A percentile compares a stretch with the other conserved stretches of the same genome.
These are phyloP conservation scores for Blastobotrys malaysiensis DNA, from an alignment of 1,139 yeast species.

Conservation along the genomic window DNA sequence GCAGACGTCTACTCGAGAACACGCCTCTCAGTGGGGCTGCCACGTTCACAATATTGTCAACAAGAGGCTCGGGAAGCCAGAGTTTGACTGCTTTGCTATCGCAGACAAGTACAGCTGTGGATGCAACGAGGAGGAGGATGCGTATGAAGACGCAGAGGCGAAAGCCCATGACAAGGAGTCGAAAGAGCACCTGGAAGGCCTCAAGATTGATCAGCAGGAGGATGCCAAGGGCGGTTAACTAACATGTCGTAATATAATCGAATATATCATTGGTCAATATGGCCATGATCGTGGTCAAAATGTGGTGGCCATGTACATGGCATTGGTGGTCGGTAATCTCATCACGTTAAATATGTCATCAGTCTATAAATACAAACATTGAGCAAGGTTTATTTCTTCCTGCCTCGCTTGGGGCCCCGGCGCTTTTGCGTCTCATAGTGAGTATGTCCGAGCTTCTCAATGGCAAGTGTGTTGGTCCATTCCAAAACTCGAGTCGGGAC, in stretches of 20 bases:
- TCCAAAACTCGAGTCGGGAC: conserved; percentile 22
- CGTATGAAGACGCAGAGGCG: conserved; percentile 30
- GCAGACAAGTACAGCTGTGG: conserved; percentile 95
- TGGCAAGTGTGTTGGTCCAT: conserved; percentile 29
- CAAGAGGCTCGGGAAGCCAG: conserved; percentile 58
- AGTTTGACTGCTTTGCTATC: conserved; percentile 78
- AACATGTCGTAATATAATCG: too few relatives aligned
- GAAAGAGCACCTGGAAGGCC: conserved; percentile 5
- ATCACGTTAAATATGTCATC: neutral
- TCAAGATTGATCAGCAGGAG: conserved; percentile 12
- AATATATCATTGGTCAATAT: too few relatives aligned
- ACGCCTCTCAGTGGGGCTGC: conserved; percentile 96
- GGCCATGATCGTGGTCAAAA: too few relatives aligned
- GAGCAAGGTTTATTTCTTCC: neutral
- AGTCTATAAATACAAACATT: neutral
- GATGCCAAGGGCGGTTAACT: conserved; percentile 12
- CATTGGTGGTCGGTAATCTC: neutral
- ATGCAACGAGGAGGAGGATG: conserved; percentile 70
- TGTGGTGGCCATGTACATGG: too few relatives aligned
- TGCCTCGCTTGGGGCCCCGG: conserved; percentile 13
- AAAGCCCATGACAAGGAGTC: neutral
- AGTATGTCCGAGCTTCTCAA: conserved; percentile 23
- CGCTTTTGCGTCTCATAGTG: conserved; percentile 23
- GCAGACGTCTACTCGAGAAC: conserved; percentile 67
- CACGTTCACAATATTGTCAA: conserved; percentile 87